Conservation (phyloP, 208 protist genomes). For the Trypanosoma congolense region DNA sequence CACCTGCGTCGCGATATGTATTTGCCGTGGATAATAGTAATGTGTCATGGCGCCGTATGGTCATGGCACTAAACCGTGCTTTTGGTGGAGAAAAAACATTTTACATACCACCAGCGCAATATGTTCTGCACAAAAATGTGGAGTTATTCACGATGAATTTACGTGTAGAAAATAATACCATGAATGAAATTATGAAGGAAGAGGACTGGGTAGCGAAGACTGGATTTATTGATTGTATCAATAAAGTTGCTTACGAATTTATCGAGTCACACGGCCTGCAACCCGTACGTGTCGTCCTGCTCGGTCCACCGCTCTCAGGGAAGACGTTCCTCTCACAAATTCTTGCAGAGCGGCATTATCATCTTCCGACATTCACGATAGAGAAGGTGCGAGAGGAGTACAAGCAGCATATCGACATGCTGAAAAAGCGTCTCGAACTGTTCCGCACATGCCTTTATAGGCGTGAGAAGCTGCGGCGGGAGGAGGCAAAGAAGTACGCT, state of each 20-base stretch:
- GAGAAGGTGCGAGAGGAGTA: conserved; percentile 68
- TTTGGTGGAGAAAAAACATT: conserved; percentile 63
- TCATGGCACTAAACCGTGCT: conserved; percentile 66
- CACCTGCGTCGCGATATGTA: conserved; percentile 72
- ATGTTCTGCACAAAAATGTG: conserved; percentile 69
- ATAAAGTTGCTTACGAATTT: conserved; percentile 77
- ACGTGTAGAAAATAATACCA: conserved; percentile 64
- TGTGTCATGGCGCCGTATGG: conserved; percentile 63
- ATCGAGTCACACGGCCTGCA: conserved; percentile 47
- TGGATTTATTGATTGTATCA: conserved; percentile 68
- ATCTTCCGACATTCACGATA: conserved; percentile 62
- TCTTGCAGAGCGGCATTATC: conserved; percentile 64
- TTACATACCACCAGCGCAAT: conserved; percentile 46
- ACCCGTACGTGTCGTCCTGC: conserved; percentile 76
- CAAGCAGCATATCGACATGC: conserved; percentile 27
- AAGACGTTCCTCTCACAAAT: conserved; percentile 67
- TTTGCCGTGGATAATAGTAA: conserved; percentile 83
- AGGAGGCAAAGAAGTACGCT: conserved; percentile 55
- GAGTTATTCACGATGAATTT: conserved; percentile 88
- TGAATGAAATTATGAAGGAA: conserved; percentile 60
- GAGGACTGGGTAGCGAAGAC: conserved; percentile 72
- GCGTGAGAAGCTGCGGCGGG: conserved; percentile 38
- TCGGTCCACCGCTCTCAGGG: conserved; percentile 87
- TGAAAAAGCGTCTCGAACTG: conserved; percentile 28
- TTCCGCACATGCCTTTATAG: conserved; percentile 26